Evolutionary conservation across 345 rosid genomes (phyloP), one percentile per base, ranked within the genome.

Genomic region (Triadica sebifera): DNA sequence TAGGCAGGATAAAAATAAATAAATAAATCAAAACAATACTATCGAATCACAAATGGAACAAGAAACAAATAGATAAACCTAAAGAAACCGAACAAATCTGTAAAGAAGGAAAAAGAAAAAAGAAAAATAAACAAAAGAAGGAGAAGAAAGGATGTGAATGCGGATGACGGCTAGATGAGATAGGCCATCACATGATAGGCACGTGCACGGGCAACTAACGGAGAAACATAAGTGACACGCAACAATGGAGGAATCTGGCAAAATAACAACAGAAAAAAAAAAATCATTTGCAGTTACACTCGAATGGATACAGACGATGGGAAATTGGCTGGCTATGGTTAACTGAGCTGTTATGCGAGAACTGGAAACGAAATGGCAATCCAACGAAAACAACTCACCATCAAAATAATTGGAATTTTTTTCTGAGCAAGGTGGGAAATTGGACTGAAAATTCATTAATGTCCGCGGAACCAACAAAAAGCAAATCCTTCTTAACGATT

Each of bases 391-490:
- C 70, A 71, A 79, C 87, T 81, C 89, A 84, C 88, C 89, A 76
- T 79, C 77, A 82, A 34, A 80, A 37, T 51, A 34, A 62, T 24
- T 39, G 65, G 17, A 74, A 74, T 63, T 55, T 43, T 22, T 41
- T 24, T 29, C 12, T 11, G 59, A 75, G 75, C 82, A 75, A 63
- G 73, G 65, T 17, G 81, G 29, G 83, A 80, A 84, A 81, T 76
- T 71, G 81, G 86, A 76, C 85, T 75, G 86, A 73, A 71, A 83
- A 76, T 87, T 86, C 88, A 84, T 85, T 84, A 80, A 87, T 83
- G 81, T 84, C 78, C 75, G 80, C 58, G 83, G 84, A 84, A 83
- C 77, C 10, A 20, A 55, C 6, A 55, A 55, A 19, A 68, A 67
- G 72, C 80, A 69, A 49, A 76, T 80, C 83, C 85, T 59, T 50